Base-by-base conservation (phyloP, 2,329 filamentous ascomycete species). In the Nigrograna mackinnonii region DNA sequence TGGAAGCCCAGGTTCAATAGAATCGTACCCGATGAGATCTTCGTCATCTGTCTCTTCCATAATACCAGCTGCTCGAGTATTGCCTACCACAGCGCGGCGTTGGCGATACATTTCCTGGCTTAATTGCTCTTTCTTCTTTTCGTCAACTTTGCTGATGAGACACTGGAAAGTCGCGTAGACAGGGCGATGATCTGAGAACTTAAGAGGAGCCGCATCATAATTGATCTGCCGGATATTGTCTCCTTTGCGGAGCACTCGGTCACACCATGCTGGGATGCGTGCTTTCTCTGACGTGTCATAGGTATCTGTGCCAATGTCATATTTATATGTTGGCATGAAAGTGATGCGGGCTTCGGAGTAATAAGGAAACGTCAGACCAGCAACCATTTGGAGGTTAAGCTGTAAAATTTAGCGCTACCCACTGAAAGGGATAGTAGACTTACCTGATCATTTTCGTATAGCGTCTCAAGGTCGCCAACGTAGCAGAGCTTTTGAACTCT, bases 271-370 rank as follows among this genome's bases (percentile, higher is more conserved):
- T 3, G 94, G 94, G 49, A 97, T 96, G 13, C 94, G 85, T 41
- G 86, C 84, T 67, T 99, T 99, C 60, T 97, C 92, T 36, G 92
- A 96, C 7, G 87, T 92, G 67, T 99, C 94, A 66, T 96, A 99
- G 39, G 80, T 80, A 66, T 97, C 91, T 3, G 83, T 88, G 21
- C 89, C 91, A 47, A 96, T 77, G 64, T 99, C 89, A 63, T 89
- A 99, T 68, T 95, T 96, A 75, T 99, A 99, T 0, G 94, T 99
- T 0, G 94, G 94, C 58, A 87, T 79, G 64, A 99, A 99, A 2
- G 79, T 86, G 52, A 97, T 95, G 41, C 82, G 82, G 4, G 88
- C 86, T 70, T 99, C 94, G 0, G 89, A 92, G 67, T 97, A 99
- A 64, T 87, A 95, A 2, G 84, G 89, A 57, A 99, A 99, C 1